These are phyloP conservation scores for Alternaria incomplexa DNA, from an alignment of 2,329 filamentous ascomycete genomes.

Conservation along the genomic window DNA sequence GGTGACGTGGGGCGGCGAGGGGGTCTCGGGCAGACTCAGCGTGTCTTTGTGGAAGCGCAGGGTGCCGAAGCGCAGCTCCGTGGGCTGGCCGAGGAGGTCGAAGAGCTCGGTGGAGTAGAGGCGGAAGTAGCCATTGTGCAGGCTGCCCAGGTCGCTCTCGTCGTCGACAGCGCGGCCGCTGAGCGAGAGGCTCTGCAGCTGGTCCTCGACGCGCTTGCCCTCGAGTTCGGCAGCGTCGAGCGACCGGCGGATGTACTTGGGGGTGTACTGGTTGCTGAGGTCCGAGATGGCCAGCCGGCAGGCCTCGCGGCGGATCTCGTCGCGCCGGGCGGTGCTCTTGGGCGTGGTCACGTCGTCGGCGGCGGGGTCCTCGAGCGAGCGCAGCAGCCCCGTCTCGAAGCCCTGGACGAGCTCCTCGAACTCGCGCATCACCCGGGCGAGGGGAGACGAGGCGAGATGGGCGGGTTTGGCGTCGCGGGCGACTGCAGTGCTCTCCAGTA, in stretches of 20 bases:
- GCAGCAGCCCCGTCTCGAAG: constrained; percentile 39
- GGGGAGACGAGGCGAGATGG: constrained; percentile 17
- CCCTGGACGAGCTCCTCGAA: constrained; percentile 39
- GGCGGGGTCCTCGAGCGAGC: constrained; percentile 29
- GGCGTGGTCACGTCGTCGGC: not conserved
- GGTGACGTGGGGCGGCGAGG: constrained; percentile 19
- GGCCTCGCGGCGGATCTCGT: constrained; percentile 36
- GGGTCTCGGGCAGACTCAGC: not conserved
- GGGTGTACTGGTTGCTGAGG: constrained; percentile 39
- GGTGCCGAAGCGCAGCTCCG: constrained; percentile 44
- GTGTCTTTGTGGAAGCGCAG: constrained; percentile 39
- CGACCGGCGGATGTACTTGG: constrained; percentile 40
- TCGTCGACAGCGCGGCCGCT: constrained; percentile 1
- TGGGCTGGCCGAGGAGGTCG: constrained; percentile 43
- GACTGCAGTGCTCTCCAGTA: constrained; percentile 30
- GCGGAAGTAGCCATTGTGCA: constrained; percentile 45
- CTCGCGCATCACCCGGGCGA: constrained; percentile 42
- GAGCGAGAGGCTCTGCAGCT: constrained; percentile 27
- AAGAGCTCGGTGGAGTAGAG: constrained; percentile 46
- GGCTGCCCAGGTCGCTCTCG: constrained; percentile 24
- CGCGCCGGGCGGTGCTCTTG: constrained; percentile 9
- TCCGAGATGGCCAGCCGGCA: constrained; percentile 42
- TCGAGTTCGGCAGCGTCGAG: constrained; percentile 37
- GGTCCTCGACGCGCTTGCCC: constrained; percentile 41
- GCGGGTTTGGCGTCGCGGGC: constrained; percentile 24